A percentile compares a stretch with the other conserved stretches of the same genome.
Evolutionary conservation across 176 grass and related monocot genomes (phyloP).

Genomic region (Cocos nucifera): DNA sequence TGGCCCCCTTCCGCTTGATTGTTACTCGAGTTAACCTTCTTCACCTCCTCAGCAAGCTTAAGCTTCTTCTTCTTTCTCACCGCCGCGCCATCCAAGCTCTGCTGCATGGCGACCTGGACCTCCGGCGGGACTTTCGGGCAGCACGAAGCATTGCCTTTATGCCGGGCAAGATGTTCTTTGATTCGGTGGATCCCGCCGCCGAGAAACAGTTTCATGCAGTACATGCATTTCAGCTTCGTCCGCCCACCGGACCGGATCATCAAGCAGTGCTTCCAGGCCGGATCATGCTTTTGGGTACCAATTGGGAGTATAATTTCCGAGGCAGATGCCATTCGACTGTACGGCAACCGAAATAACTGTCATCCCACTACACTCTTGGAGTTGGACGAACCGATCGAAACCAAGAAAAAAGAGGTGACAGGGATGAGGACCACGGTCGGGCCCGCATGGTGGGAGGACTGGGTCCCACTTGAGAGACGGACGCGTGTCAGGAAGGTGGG

Average conservation of each 20-base stretch:
- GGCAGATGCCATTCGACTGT: conserved; percentile 20
- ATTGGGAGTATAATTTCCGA: conserved; percentile 54
- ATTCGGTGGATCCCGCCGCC: conserved; percentile 95
- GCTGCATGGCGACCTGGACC: conserved; percentile 58
- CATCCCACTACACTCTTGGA: too few relatives aligned
- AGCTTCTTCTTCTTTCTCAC: conserved; percentile 60
- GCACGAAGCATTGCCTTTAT: conserved; percentile 80
- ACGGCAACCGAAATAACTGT: too few relatives aligned
- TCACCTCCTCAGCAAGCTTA: conserved; percentile 31
- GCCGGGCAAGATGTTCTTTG: conserved; percentile 94
- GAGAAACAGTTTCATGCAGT: conserved; percentile 81
- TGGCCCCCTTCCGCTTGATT: neutral
- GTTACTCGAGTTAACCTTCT: conserved; percentile 4
- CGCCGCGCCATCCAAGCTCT: conserved; percentile 54
- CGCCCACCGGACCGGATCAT: conserved; percentile 62
- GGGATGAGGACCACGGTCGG: too few relatives aligned
- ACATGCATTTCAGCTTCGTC: conserved; percentile 62
- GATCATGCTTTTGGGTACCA: conserved; percentile 83
- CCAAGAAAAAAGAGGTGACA: too few relatives aligned
- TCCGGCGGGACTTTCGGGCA: conserved; percentile 69
- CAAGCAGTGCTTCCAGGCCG: conserved; percentile 85
- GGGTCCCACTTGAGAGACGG: too few relatives aligned
- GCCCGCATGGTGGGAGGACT: too few relatives aligned
- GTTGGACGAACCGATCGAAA: too few relatives aligned
- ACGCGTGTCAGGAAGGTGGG: too few relatives aligned